Evolutionary conservation across 2,329 filamentous ascomycete genomes (phyloP), one percentile per base, ranked within the genome.

Genomic region (Diaporthe eres): DNA sequence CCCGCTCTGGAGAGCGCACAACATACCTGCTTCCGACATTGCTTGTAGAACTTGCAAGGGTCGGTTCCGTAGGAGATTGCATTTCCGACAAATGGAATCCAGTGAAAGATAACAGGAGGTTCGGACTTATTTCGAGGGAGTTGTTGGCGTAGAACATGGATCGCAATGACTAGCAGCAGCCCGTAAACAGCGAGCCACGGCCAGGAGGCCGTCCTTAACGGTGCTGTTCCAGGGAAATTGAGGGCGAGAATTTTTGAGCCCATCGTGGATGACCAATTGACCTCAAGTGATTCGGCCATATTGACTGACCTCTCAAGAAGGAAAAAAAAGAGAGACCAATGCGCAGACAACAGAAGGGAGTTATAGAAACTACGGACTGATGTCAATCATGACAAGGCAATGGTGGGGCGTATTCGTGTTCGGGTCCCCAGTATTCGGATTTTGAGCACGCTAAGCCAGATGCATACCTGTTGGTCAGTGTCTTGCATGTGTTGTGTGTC

Each of bases 61-160:
- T 72, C 55, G 7, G 57, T 72, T 37, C 70, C 70, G 3, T 72
- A 72, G 1, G 70, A 61, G 4, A 72, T 34, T 5, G 70, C 70
- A 49, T 19, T 72, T 9, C 70, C 70, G 15, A 72, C 4, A 15
- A 60, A 72, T 4, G 70, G 70, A 12, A 72, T 49, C 70, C 70
- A 72, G 15, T 72, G 70, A 4, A 72, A 72, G 17, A 72, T 31
- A 8, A 60, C 22, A 15, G 70, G 70, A 49, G 70, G 70, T 4
- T 72, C 70, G 2, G 70, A 49, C n/a, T 72, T 72, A 15, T 49
- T 49, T 25, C 70, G 70, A 51, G 44, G 57, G 15, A 72, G 44
- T 28, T 49, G 70, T 60, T 72, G 70, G 31, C 70, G 70, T 25
- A 58, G 44, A 22, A 60, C 70, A 72, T 60, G 61, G 55, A 72